These are phyloP conservation scores for Colletotrichum gigasporum DNA, from an alignment of 2,329 filamentous ascomycete genomes.

Conservation along the genomic window DNA sequence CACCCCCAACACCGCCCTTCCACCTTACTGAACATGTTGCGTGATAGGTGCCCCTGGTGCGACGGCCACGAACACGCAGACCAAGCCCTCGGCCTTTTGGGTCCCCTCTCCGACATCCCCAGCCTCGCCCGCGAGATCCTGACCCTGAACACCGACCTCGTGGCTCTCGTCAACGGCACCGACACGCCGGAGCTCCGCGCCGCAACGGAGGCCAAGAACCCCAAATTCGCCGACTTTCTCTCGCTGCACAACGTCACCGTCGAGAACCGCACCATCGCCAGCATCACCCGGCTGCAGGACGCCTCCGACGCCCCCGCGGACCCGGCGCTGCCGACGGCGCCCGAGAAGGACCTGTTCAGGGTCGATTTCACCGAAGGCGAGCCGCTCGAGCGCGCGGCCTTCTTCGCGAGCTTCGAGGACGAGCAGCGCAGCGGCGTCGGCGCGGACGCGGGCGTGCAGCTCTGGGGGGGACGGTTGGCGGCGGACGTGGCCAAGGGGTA, in stretches of 20 bases:
- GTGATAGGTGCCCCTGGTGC: slow-evolving; percentile 70
- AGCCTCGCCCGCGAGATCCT: slow-evolving; percentile 59
- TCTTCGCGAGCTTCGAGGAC: slow-evolving; percentile 59
- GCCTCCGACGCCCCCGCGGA: slow-evolving; percentile 50
- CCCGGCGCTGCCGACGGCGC: slow-evolving; percentile 51
- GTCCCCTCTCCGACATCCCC: slow-evolving; percentile 50
- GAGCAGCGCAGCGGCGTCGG: slow-evolving; percentile 60
- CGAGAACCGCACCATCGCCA: slow-evolving; percentile 63
- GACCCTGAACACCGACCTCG: slow-evolving; percentile 63
- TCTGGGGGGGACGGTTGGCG: slow-evolving; percentile 54
- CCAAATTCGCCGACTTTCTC: slow-evolving; percentile 60
- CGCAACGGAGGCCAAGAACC: slow-evolving; percentile 48
- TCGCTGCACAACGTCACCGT: slow-evolving; percentile 59
- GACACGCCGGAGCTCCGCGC: slow-evolving; percentile 55
- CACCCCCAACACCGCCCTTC: not conserved
- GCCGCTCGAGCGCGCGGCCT: slow-evolving; percentile 56
- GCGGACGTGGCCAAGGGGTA: slow-evolving; percentile 53
- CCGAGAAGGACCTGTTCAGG: slow-evolving; percentile 64
- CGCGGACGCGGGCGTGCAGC: slow-evolving; percentile 53
- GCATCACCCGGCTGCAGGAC: slow-evolving; percentile 56
- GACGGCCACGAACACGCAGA: slow-evolving; percentile 70
- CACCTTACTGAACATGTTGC: no score
- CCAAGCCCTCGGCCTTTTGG: slow-evolving; percentile 64
- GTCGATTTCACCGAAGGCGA: slow-evolving; percentile 60
- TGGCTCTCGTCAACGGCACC: slow-evolving; percentile 69